Base-by-base conservation (phyloP, 163 green algal species). In the Prototheca stagnorum region DNA sequence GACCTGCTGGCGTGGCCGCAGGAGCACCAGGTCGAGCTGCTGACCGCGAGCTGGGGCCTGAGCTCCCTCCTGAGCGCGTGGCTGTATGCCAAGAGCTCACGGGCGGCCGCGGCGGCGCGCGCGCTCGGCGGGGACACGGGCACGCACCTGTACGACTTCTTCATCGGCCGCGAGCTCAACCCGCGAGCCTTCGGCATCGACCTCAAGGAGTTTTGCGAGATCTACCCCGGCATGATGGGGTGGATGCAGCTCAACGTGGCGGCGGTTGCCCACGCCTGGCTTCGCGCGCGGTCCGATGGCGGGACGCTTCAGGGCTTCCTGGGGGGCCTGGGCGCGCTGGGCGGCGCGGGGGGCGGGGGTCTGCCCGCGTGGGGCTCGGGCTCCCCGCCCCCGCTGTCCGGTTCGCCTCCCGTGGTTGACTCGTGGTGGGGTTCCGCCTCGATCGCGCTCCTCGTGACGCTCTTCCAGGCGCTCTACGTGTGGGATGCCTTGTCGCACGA, bases 141-240 rank as follows among this genome's bases (percentile, higher is more conserved):
- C 19, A 35, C 53, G 39, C 48, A 87, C 35, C 49, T 79, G 4
- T 96, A 96, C 58, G 77, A 95, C 65, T 96, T 92, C 48, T 96
- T 87, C 75, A 93, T 96, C 53, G 87, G 87, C 7, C 51, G 82
- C 3, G 85, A 95, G 65, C 70, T 96, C 8, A 96, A 96, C 62
- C 87, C 86, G 2, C 46, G 79, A 6, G 21, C 80, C 3, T 64
- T 64, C 22, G 23, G 11, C 44, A 75, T 94, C 19, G 85, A 95
- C 59, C 37, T 84, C 25, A 95, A 96, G 64, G 79, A 94, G 52
- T 96, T 92, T 51, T 93, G 78, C 56, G 87, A 96, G 78, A 67
- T 95, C 24, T 86, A 86, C 64, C 87, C 87, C 8, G 87, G 85
- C 22, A 54, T 96, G 28, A 91, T 94, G 5, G 85, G 73, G 15